Percentiles rank a stretch among this genome's conserved stretches.
phyloP scores from a whole-genome alignment of 1,139 yeast genomes.

The Hansenula anomala region DNA sequence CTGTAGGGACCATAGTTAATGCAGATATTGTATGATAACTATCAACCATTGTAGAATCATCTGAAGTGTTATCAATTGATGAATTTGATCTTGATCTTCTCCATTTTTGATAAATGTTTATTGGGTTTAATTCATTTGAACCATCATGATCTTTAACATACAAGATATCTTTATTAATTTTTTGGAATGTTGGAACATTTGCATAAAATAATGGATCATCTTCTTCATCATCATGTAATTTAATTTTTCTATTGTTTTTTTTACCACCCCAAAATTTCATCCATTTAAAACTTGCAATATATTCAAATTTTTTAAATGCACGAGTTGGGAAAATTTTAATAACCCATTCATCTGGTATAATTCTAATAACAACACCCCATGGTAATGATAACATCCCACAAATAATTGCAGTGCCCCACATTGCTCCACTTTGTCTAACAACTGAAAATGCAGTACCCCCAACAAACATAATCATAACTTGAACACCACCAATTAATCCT shows the following conservation, averaged over 20 bases:
- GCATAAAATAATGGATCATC: slow-evolving; percentile 16
- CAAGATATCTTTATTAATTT: slow-evolving; percentile 23
- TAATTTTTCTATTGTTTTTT: not conserved
- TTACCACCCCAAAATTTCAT: slow-evolving; percentile 28
- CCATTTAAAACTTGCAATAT: slow-evolving; percentile 44
- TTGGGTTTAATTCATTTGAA: slow-evolving; percentile 16
- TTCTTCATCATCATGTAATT: slow-evolving; percentile 12
- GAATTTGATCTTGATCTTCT: slow-evolving; percentile 13
- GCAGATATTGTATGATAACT: slow-evolving; percentile 33
- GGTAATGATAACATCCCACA: slow-evolving; percentile 86
- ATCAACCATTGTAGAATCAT: slow-evolving; percentile 12
- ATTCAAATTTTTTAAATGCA: slow-evolving; percentile 42
- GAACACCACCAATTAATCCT: slow-evolving; percentile 72
- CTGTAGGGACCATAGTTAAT: slow-evolving; percentile 45
- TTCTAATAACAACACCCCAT: slow-evolving; percentile 67
- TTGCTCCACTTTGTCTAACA: slow-evolving; percentile 68
- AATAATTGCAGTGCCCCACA: slow-evolving; percentile 87
- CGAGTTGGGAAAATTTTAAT: slow-evolving; percentile 62
- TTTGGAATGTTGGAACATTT: slow-evolving; percentile 21
- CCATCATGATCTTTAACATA: slow-evolving; percentile 14
- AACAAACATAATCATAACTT: slow-evolving; percentile 86
- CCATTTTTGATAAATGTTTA: slow-evolving; percentile 21
- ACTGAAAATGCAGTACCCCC: slow-evolving; percentile 96
- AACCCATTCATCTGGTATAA: slow-evolving; percentile 81
- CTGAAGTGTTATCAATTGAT: slow-evolving; percentile 4